These are phyloP conservation scores for Brassica juncea DNA, from an alignment of 345 rosid species.

Conservation along the genomic window DNA sequence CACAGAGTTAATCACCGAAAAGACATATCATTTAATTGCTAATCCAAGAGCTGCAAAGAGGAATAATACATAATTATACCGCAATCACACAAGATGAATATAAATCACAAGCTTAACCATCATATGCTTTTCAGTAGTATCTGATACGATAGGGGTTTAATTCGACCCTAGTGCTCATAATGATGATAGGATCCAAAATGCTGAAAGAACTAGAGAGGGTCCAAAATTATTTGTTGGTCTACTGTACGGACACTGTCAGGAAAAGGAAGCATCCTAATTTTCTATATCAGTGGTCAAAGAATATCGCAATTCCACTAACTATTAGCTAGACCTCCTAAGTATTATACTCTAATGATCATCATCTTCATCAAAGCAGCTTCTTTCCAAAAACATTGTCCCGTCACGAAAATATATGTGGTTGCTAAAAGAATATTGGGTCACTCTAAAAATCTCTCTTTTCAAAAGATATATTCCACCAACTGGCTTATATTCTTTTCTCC, in stretches of 20 bases:
- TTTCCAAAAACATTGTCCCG: background rate
- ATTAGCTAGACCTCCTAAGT: constrained; percentile 4
- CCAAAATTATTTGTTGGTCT: constrained; percentile 22
- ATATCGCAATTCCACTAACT: constrained; percentile 29
- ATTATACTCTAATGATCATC: constrained; percentile 22
- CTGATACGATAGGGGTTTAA: constrained; percentile 25
- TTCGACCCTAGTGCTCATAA: constrained; percentile 21
- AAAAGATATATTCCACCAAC: constrained; percentile 39
- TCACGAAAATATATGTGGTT: constrained; percentile 31
- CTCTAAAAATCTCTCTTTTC: constrained; percentile 25
- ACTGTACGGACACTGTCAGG: constrained; percentile 28
- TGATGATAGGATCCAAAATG: constrained; percentile 35
- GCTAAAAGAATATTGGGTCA: constrained; percentile 32
- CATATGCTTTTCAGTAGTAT: constrained; percentile 33
- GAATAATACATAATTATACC: background rate
- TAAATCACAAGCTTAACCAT: constrained; percentile 24
- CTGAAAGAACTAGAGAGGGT: constrained; percentile 33
- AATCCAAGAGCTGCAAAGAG: constrained; percentile 2
- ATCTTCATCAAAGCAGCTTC: constrained; percentile 3
- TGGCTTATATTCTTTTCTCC: constrained; percentile 25
- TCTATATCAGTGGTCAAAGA: constrained; percentile 24
- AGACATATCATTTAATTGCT: background rate
- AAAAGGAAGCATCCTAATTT: constrained; percentile 31
- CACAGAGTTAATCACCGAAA: background rate
- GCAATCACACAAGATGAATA: background rate